Percentiles rank a stretch among this genome's conserved stretches.
phyloP scores from a whole-genome alignment of 257 asterid genomes.

The Pogostemon cablin region DNA sequence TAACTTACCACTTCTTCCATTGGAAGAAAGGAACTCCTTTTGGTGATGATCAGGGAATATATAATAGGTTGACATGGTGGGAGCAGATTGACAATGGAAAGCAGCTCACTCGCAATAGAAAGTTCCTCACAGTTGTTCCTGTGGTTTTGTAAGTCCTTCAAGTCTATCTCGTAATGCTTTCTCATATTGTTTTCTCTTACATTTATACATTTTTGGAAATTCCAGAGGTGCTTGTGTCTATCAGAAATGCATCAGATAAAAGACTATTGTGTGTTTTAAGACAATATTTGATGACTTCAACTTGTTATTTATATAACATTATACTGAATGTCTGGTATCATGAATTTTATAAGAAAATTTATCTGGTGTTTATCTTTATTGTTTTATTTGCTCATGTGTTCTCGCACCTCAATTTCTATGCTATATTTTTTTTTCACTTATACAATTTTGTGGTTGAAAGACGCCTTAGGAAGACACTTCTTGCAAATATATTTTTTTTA shows the following conservation, averaged over 20 bases:
- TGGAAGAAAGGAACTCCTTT: constrained; percentile 97
- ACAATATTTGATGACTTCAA: constrained; percentile 11
- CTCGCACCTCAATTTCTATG: background rate
- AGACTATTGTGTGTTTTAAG: background rate
- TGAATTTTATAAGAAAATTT: background rate
- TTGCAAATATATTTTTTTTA: background rate
- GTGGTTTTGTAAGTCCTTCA: constrained; percentile 76
- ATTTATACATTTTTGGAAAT: background rate
- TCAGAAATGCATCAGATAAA: background rate
- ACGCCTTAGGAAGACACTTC: constrained; percentile 5
- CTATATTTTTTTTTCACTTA: background rate
- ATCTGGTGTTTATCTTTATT: background rate
- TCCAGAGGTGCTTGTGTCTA: background rate
- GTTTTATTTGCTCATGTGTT: constrained; percentile 4
- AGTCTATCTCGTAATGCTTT: constrained; percentile 15
- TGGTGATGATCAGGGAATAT: constrained; percentile 94
- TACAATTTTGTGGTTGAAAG: constrained; percentile 1
- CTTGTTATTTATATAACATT: constrained; percentile 11
- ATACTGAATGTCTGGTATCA: constrained; percentile 6
- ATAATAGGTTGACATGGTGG: constrained; percentile 92
- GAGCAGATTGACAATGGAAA: constrained; percentile 90
- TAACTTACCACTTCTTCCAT: constrained; percentile 86
- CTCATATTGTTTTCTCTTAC: background rate
- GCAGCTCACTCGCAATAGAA: constrained; percentile 93
- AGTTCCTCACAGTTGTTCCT: constrained; percentile 88